Evolutionary conservation across 108 stramenopile genomes (phyloP).

Genomic region (Asterionellopsis glacialis): DNA sequence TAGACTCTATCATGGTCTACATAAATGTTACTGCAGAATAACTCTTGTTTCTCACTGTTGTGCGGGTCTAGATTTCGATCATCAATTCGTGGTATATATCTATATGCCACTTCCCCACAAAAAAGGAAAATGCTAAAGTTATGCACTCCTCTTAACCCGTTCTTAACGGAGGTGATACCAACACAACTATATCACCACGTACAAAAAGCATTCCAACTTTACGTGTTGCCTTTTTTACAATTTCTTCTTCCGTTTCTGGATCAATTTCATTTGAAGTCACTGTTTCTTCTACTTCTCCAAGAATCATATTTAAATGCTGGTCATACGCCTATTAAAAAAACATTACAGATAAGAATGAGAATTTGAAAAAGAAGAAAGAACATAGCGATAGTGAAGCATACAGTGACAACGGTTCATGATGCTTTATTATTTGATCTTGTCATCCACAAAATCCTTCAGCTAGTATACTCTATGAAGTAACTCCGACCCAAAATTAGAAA

Average conservation of each 20-base stretch:
- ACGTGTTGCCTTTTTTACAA: conserved; percentile 89
- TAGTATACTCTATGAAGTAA: too few relatives aligned
- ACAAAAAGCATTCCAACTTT: conserved; percentile 99
- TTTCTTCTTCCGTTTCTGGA: conserved; percentile 96
- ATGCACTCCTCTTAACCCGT: conserved; percentile 13
- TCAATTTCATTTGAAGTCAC: conserved; percentile 91
- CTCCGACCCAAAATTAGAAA: too few relatives aligned
- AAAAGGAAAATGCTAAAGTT: too few relatives aligned
- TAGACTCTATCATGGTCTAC: too few relatives aligned
- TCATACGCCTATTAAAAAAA: conserved; percentile 83
- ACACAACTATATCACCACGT: conserved; percentile 95
- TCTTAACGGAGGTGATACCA: conserved; percentile 86
- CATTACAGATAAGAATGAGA: background rate
- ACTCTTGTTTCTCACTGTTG: too few relatives aligned
- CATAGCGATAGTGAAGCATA: too few relatives aligned
- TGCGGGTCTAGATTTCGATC: too few relatives aligned
- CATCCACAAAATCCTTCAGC: too few relatives aligned
- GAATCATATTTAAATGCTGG: conserved; percentile 99
- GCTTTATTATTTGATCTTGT: background rate
- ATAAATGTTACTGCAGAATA: too few relatives aligned
- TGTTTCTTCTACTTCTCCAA: conserved; percentile 99
- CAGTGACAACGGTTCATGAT: background rate
- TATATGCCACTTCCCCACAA: too few relatives aligned
- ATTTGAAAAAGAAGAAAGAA: background rate
- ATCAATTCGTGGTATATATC: too few relatives aligned